These are phyloP conservation scores for Kodamaea jinghongensis DNA, from an alignment of 805 yeast genomes.

Conservation along the genomic window DNA sequence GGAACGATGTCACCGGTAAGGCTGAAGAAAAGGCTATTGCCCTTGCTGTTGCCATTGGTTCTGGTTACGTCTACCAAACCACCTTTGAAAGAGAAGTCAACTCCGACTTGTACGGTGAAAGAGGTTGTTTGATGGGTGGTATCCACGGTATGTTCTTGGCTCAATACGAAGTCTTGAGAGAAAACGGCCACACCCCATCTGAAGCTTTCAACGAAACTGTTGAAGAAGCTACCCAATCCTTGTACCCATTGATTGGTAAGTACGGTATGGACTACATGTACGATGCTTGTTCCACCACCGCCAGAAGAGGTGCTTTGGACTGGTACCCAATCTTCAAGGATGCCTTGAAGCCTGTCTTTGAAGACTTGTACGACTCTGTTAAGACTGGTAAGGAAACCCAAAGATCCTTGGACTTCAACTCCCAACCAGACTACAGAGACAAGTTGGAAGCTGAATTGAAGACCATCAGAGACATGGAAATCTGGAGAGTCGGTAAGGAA, in stretches of 20 bases:
- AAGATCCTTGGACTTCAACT: slow-evolving; percentile 98
- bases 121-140: slow-evolving; percentile 99
- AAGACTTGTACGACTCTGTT: slow-evolving; percentile 91
- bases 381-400: slow-evolving; percentile 96
- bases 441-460: slow-evolving; percentile 91
- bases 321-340: slow-evolving; percentile 99
- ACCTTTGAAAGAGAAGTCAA: slow-evolving; percentile 98
- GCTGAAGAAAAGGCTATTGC: slow-evolving; percentile 99
- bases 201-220: slow-evolving; percentile 99
- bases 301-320: slow-evolving; percentile 99
- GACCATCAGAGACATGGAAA: slow-evolving; percentile 94
- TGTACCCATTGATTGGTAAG: slow-evolving; percentile 98
- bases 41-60: slow-evolving; percentile 97
- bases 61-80: slow-evolving; percentile 99
- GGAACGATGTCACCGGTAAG: slow-evolving; percentile 98
- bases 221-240: slow-evolving; percentile 99
- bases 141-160: slow-evolving; percentile 99
- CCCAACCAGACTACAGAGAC: slow-evolving; percentile 96
- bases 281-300: slow-evolving; percentile 99
- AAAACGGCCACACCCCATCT: slow-evolving; percentile 99
- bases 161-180: slow-evolving; percentile 99
- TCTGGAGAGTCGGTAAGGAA: slow-evolving; percentile 99
- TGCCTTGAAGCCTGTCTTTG: slow-evolving; percentile 97
- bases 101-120: slow-evolving; percentile 99
- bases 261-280: slow-evolving; percentile 99